Conservation (phyloP, 176 grass and related monocot genomes). For the Juncus effusus region DNA sequence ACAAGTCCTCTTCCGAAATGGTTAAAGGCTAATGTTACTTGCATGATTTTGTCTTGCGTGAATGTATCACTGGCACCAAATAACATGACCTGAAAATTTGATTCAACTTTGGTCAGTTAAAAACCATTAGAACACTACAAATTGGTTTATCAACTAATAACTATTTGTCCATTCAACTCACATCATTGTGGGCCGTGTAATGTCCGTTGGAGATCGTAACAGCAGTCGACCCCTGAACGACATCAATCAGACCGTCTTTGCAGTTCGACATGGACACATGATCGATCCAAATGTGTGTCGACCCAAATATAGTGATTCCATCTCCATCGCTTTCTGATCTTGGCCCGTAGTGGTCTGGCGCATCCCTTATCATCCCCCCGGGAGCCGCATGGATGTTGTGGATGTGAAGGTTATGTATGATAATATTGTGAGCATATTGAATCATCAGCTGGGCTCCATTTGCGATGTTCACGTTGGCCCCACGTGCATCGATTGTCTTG, state of each 20-base stretch:
- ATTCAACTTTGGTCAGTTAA: neutral
- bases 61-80: neutral
- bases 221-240: neutral
- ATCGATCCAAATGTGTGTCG: neutral
- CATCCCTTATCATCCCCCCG: neutral
- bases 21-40: slow-evolving; percentile 52
- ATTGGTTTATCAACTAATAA: neutral
- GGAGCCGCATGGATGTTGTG: neutral
- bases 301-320: neutral
- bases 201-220: neutral
- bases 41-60: neutral
- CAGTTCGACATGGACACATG: neutral
- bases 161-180: neutral
- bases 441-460: neutral
- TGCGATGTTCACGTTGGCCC: neutral
- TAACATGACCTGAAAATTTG: neutral
- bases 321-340: neutral
- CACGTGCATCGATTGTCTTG: slow-evolving; percentile 6
- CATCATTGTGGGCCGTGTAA: neutral
- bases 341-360: neutral
- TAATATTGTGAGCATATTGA: neutral
- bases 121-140: neutral
- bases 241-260: neutral
- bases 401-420: neutral
- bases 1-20: slow-evolving; percentile 80